Base-by-base conservation (phyloP, 2,329 filamentous ascomycete species). In the Lachnellula cervina region DNA sequence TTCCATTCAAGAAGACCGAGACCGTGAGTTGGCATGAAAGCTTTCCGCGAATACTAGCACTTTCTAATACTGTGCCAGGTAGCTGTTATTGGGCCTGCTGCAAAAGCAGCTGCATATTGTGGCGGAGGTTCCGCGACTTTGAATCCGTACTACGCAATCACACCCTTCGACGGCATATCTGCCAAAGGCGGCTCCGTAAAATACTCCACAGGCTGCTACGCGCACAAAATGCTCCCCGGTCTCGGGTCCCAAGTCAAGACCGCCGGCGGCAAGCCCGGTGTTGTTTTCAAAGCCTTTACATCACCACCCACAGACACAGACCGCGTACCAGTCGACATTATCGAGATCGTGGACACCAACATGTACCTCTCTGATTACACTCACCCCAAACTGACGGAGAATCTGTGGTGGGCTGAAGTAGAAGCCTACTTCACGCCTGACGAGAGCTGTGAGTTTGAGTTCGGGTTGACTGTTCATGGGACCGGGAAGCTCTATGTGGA, bases 121-220 rank as follows among this genome's bases (percentile, higher is more conserved):
- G 85, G 85, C 25, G 85, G 84, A 57, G 85, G 85, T 21, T 86
- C 82, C 4, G 84, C 84, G 1, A 77, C 80, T 1, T 69, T 83
- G 37, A 69, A 71, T 6, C 74, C 79, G 2, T 88, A 87, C 72
- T 83, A 85, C 57, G 85, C 86, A 45, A 77, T 89, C 23, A 89
- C 83, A 0, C 87, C 87, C 2, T 82, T 86, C 19, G 84, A 88
- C 53, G 87, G 86, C 13, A 87, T 90, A 63, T 77, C 76, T 34
- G 74, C 74, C 34, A 80, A 80, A 65, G 69, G 79, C 1, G 64
- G 62, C 4, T 68, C 71, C 3, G 74, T 77, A 0, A 69, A 66
- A 35, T 86, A 82, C 66, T 74, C 79, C 2, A 77, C 84, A 43
- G 84, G 84, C 5, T 78, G 78, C 32, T 82, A 86, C 67, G 82